A percentile compares a stretch with the other conserved stretches of the same genome.
Evolutionary conservation across 139 green algal genomes (phyloP).

Genomic region (Gonium pectorale): DNA sequence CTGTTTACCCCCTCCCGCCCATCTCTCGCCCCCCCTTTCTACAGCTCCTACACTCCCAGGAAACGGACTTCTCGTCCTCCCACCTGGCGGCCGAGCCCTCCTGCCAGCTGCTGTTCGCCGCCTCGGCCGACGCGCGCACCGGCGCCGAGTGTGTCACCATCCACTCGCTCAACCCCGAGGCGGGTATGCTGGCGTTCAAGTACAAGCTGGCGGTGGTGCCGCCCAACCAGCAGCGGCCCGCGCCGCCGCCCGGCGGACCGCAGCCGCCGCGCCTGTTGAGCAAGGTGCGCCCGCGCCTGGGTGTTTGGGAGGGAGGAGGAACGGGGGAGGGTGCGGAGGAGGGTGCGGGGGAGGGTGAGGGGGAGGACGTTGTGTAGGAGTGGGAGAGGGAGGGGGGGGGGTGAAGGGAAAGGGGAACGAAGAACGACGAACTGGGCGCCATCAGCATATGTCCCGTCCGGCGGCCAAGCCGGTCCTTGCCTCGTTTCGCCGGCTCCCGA

Average conservation of each 20-base stretch:
- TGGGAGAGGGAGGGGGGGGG: too few species aligned
- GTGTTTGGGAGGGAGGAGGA: too few species aligned
- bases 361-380: too few species aligned
- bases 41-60: conserved; percentile 70
- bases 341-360: too few species aligned
- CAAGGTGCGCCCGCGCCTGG: too few species aligned
- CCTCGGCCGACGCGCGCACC: conserved; percentile 26
- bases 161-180: conserved; percentile 61
- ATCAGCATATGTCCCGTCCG: too few species aligned
- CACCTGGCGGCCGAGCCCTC: conserved; percentile 57
- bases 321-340: neutral
- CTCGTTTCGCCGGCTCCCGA: too few species aligned
- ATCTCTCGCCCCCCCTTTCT: neutral
- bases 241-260: neutral
- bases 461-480: too few species aligned
- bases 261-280: neutral
- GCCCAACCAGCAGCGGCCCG: neutral
- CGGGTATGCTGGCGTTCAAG: conserved; percentile 57
- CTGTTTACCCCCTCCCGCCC: neutral
- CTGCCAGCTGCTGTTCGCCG: conserved; percentile 53
- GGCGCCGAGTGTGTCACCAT: conserved; percentile 55
- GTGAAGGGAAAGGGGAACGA: too few species aligned
- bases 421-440: too few species aligned
- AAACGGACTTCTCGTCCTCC: conserved; percentile 52
- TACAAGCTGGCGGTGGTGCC: conserved; percentile 25